A percentile compares a stretch with the other conserved stretches of the same genome.
These are phyloP conservation scores for Penicillium macrosclerotiorum DNA, from an alignment of 495 filamentous ascomycete genomes.

Conservation along the genomic window DNA sequence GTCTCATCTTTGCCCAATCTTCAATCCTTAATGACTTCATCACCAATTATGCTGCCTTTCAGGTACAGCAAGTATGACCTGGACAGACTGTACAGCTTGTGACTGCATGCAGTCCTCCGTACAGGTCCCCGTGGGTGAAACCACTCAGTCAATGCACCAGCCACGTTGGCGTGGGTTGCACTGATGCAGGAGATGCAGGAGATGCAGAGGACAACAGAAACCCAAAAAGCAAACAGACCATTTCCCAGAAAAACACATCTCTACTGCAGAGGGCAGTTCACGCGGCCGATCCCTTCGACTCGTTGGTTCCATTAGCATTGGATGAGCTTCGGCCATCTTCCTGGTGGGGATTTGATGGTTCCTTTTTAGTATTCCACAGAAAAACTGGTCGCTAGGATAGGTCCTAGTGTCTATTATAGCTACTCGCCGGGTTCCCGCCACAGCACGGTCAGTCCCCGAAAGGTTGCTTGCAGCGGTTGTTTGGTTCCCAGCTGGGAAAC, in stretches of 20 bases:
- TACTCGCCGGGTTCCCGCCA: neutral
- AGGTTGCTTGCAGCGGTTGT: conserved; percentile 10
- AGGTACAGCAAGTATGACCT: neutral
- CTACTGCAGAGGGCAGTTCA: conserved; percentile 6
- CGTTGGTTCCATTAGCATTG: neutral
- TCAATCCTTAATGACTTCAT: conserved; percentile 12
- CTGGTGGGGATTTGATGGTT: no score
- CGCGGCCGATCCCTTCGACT: conserved; percentile 3
- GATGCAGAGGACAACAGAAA: neutral
- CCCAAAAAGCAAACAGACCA: conserved; percentile 1
- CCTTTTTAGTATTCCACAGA: no score
- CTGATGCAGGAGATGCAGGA: conserved; percentile 3
- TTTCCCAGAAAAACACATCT: neutral
- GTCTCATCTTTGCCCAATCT: neutral
- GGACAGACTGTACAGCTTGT: neutral
- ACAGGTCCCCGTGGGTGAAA: conserved; percentile 1
- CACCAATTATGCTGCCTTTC: neutral
- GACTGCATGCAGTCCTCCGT: conserved; percentile 15
- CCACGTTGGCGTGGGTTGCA: conserved; percentile 25
- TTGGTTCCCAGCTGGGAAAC: conserved; percentile 15
- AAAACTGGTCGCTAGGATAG: no score
- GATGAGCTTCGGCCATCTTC: neutral
- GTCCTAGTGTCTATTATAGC: conserved; percentile 11
- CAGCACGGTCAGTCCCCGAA: neutral
- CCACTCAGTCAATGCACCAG: neutral